Evolutionary conservation across 1,284 basidiomycete genomes (phyloP).

Genomic region (Ceratorhiza oryzae-sativae): DNA sequence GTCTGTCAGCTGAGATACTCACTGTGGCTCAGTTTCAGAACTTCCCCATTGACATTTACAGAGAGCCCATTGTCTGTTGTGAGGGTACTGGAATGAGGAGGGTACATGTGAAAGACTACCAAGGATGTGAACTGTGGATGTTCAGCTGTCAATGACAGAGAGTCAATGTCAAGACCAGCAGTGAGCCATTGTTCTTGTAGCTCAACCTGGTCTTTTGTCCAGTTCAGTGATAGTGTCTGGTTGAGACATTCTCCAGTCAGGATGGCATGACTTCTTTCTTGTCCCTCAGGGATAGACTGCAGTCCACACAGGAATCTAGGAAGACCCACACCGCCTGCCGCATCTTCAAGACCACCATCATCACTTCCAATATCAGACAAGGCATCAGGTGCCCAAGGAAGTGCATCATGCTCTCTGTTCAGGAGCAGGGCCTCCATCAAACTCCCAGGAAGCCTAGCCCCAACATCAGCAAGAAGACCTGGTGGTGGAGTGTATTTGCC

Average conservation of each 20-base stretch:
- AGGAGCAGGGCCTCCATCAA: not conserved
- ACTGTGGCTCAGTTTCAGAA: not conserved
- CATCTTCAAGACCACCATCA: not conserved
- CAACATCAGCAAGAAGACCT: not conserved
- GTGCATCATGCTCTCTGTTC: not conserved
- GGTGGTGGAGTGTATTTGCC: not conserved
- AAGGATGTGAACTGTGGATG: not conserved
- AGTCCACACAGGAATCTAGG: not conserved
- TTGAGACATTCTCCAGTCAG: not conserved
- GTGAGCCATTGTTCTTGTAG: not conserved
- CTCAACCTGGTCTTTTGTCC: not conserved
- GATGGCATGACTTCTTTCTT: not conserved
- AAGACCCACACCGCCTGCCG: not conserved
- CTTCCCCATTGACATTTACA: not conserved
- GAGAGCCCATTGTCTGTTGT: conserved; percentile 4
- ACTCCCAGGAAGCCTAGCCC: not conserved
- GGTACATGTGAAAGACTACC: conserved; percentile 1
- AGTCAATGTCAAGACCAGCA: not conserved
- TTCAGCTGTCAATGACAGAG: conserved; percentile 4
- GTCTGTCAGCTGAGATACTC: not conserved
- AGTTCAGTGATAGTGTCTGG: not conserved
- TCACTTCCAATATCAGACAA: not conserved
- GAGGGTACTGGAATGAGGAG: not conserved
- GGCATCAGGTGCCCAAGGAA: not conserved
- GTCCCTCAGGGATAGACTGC: not conserved